phyloP scores from a whole-genome alignment of 306 rosid species.

The Castanea crenata region DNA sequence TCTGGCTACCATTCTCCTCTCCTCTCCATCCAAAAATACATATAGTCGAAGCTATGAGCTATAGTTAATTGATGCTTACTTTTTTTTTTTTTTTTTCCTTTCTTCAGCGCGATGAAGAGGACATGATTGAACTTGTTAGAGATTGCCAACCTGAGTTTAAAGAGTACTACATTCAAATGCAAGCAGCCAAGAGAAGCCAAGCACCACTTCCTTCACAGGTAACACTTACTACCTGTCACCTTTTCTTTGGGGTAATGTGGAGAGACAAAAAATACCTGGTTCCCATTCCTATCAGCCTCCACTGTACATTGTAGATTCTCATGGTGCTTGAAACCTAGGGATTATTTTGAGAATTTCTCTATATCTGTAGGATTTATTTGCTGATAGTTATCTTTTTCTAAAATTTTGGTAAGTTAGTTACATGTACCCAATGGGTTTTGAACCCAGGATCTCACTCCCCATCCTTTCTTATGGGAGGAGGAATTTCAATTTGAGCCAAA shows the following conservation, averaged over 20 bases:
- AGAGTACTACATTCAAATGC: slow-evolving; percentile 97
- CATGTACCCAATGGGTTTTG: neutral
- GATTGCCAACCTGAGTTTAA: slow-evolving; percentile 78
- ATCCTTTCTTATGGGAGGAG: no score
- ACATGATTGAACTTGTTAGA: slow-evolving; percentile 76
- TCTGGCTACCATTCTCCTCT: no score
- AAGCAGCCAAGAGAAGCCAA: slow-evolving; percentile 91
- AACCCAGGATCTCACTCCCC: no score
- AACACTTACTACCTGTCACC: neutral
- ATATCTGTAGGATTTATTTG: neutral
- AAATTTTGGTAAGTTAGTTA: neutral
- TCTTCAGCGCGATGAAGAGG: slow-evolving; percentile 86
- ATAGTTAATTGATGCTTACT: neutral
- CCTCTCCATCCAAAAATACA: no score
- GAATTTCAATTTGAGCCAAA: no score
- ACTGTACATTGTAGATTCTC: no score
- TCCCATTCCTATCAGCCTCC: no score
- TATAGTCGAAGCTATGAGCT: neutral
- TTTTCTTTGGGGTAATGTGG: neutral
- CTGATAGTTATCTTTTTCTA: neutral
- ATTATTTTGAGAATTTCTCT: no score
- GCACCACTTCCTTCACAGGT: slow-evolving; percentile 96
- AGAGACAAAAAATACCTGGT: no score
- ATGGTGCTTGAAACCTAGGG: no score
- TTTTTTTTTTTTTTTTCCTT: neutral